Evolutionary conservation across 1,284 basidiomycete genomes (phyloP).

Genomic region (Fistulinella cinereoalba): DNA sequence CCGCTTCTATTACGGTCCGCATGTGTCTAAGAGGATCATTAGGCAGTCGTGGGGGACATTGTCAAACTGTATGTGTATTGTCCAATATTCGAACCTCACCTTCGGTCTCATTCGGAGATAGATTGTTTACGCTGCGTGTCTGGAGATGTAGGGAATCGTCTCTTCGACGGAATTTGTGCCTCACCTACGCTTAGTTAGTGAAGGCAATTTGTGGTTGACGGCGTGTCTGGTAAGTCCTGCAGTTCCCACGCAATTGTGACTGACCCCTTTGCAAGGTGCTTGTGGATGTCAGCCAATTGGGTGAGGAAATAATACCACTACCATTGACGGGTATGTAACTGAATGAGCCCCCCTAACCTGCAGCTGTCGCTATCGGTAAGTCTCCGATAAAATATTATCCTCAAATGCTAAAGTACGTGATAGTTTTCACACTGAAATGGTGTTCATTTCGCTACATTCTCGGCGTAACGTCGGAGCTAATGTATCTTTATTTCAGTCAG

Average conservation of each 20-base stretch:
- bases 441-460: slow-evolving; percentile 24
- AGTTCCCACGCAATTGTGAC: not conserved
- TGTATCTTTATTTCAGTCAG: slow-evolving; percentile 11
- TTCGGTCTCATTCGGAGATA: slow-evolving; percentile 23
- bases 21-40: slow-evolving; percentile 4
- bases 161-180: slow-evolving; percentile 3
- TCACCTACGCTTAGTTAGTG: slow-evolving; percentile 59
- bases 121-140: slow-evolving; percentile 62
- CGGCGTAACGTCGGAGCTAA: slow-evolving; percentile 21
- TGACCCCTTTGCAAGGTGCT: slow-evolving; percentile 37
- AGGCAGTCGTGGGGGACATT: slow-evolving; percentile 58
- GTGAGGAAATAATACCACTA: slow-evolving; percentile 28
- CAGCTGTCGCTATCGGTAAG: slow-evolving; percentile 23
- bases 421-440: slow-evolving; percentile 50
- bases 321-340: not conserved
- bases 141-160: slow-evolving; percentile 57
- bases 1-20: not conserved
- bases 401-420: slow-evolving; percentile 1
- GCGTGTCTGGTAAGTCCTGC: slow-evolving; percentile 48
- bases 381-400: not conserved
- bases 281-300: slow-evolving; percentile 48
- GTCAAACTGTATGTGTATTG: slow-evolving; percentile 54
- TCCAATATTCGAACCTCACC: not conserved
- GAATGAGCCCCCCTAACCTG: not conserved
- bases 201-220: slow-evolving; percentile 53